These are phyloP conservation scores for Juncus inflexus DNA, from an alignment of 176 grass and related monocot species.

Conservation along the genomic window DNA sequence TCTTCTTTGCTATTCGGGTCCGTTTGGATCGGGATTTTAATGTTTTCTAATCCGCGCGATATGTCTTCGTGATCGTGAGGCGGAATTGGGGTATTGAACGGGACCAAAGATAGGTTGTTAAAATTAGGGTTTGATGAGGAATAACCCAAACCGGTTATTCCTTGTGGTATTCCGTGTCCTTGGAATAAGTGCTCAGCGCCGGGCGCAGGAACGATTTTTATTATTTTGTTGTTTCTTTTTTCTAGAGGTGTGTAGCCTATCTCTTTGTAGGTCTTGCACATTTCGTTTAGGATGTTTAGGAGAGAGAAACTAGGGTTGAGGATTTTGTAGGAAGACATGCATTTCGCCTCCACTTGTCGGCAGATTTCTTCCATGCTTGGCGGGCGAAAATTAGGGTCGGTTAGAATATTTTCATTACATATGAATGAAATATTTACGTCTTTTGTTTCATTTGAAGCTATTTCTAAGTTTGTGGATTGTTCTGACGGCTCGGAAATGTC, in stretches of 20 bases:
- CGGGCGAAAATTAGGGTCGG: constrained; percentile 43
- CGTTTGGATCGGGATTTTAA: constrained; percentile 53
- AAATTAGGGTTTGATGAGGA: constrained; percentile 27
- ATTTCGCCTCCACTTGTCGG: constrained; percentile 60
- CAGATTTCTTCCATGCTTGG: constrained; percentile 51
- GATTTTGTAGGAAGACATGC: constrained; percentile 49
- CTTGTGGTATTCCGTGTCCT: not conserved
- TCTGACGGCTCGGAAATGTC: not conserved
- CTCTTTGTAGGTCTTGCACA: constrained; percentile 55
- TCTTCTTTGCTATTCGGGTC: constrained; percentile 29
- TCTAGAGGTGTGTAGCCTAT: constrained; percentile 39
- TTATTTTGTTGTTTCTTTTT: constrained; percentile 26
- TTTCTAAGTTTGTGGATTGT: constrained; percentile 38
- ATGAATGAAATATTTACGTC: constrained; percentile 55
- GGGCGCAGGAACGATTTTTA: constrained; percentile 34
- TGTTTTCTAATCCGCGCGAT: constrained; percentile 64
- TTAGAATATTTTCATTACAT: constrained; percentile 31
- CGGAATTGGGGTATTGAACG: constrained; percentile 6
- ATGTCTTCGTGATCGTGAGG: constrained; percentile 68
- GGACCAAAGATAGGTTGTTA: constrained; percentile 30
- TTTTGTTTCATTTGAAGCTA: constrained; percentile 47
- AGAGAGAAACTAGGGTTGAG: constrained; percentile 65
- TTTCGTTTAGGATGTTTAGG: constrained; percentile 54
- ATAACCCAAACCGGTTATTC: constrained; percentile 16
- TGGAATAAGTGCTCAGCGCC: constrained; percentile 27